Base-by-base conservation (phyloP, 768 basidiomycete species). In the Tylopilus plumbeoviolaceoides region DNA sequence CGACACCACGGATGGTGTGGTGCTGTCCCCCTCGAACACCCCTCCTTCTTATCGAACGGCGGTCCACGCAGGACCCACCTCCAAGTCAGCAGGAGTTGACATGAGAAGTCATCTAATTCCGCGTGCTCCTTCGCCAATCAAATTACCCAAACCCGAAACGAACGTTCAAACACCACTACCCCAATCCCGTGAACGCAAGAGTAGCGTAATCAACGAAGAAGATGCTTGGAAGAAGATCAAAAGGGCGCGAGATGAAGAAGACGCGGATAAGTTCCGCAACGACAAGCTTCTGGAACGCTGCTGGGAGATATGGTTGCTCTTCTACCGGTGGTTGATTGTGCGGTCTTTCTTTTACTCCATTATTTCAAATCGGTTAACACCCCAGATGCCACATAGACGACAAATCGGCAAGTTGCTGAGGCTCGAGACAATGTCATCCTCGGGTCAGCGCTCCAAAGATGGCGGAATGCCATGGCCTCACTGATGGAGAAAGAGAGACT, bases 191-290 rank as follows among this genome's bases (percentile, higher is more conserved):
- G 76, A 73, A 56, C 74, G 75, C 25, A 77, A 70, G 58, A 76
- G 73, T 12, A 80, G 73, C 57, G 71, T 75, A n/a, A 68, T 83
- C 18, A 83, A 87, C 59, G 81, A 86, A 62, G 81, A 86, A 50
- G 85, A 88, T 52, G 85, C 85, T 0, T 92, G 89, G 87, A 83
- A 83, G 58, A 88, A 83, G 56, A 83, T 90, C 31, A 77, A 79
- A 62, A 80, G 85, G 75, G 76, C 80, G 43, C 80, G 81, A 59
- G 82, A 89, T 57, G 85, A 91, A 62, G 73, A 78, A 59, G 78
- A 82, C 27, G 91, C 91, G 18, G 87, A 84, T 65, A 73, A 74
- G 50, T 91, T 85, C 66, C 75, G 84, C 41, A 72, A 80, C 28
- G 80, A 83, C 47, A 77, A 75, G 47, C 70, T 92, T 51, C 47